phyloP scores from a whole-genome alignment of 768 basidiomycete species.

The Tylopilus rubrobrunneus region DNA sequence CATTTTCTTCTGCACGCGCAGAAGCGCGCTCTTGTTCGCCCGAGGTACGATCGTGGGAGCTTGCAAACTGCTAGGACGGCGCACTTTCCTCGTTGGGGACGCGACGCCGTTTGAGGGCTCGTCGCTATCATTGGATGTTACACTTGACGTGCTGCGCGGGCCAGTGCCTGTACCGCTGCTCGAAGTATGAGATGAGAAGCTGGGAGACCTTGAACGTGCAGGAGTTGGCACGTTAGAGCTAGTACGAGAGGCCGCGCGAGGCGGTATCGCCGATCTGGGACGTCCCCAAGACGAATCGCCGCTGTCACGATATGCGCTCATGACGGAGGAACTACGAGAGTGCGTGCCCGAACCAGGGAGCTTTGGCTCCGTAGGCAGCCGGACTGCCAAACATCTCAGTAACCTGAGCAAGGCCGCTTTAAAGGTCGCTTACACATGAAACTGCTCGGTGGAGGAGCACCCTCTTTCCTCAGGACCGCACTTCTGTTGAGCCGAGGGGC shows the following conservation, averaged over 20 bases:
- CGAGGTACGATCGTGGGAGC: constrained; percentile 65
- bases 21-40: constrained; percentile 67
- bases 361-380: constrained; percentile 39
- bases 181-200: constrained; percentile 27
- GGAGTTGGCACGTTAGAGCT: constrained; percentile 21
- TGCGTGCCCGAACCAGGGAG: constrained; percentile 34
- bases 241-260: constrained; percentile 42
- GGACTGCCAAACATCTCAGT: constrained; percentile 38
- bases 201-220: not conserved
- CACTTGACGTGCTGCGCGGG: constrained; percentile 27
- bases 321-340: constrained; percentile 42
- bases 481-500: constrained; percentile 43
- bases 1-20: constrained; percentile 66
- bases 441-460: constrained; percentile 55
- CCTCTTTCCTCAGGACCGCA: constrained; percentile 43
- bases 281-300: constrained; percentile 11
- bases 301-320: constrained; percentile 27
- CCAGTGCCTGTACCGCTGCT: constrained; percentile 23
- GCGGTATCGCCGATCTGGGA: constrained; percentile 20
- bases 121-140: constrained; percentile 22
- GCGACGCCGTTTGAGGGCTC: constrained; percentile 15
- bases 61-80: constrained; percentile 55
- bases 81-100: constrained; percentile 29
- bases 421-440: constrained; percentile 58
- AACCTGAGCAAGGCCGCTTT: not conserved